phyloP scores from a whole-genome alignment of 306 rosid species.

The Vicia faba region DNA sequence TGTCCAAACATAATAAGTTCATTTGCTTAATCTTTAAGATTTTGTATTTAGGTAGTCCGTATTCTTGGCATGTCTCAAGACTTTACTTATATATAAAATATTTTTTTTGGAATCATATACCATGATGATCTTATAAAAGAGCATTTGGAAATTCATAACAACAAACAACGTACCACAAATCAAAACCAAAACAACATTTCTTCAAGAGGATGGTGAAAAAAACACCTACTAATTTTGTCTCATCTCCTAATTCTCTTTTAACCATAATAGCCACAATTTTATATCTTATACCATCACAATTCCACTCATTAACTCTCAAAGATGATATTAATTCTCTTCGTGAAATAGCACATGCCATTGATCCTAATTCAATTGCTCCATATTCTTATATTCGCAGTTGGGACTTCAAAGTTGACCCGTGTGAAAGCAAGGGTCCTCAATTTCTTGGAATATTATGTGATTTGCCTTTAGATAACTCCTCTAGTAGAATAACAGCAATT shows the following conservation, averaged over 20 bases:
- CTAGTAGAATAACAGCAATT: constrained; percentile 50
- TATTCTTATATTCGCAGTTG: constrained; percentile 45
- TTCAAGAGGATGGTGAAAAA: constrained; percentile 37
- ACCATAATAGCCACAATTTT: neutral
- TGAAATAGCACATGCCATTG: constrained; percentile 39
- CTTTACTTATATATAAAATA: constrained; percentile 3
- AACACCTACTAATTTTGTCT: constrained; percentile 9
- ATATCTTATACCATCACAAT: constrained; percentile 12
- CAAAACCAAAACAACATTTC: neutral
- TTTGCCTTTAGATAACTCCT: constrained; percentile 41
- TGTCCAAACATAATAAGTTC: constrained; percentile 38
- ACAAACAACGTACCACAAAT: constrained; percentile 9
- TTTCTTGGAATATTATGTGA: constrained; percentile 56
- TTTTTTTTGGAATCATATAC: constrained; percentile 10
- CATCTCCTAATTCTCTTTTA: constrained; percentile 28
- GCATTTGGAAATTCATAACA: constrained; percentile 36
- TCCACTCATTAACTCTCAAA: constrained; percentile 37
- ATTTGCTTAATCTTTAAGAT: constrained; percentile 32
- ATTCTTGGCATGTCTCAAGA: constrained; percentile 48
- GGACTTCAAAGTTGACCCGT: constrained; percentile 52
- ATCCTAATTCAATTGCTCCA: constrained; percentile 47
- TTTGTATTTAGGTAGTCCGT: constrained; percentile 31
- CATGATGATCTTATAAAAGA: constrained; percentile 37
- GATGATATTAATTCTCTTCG: constrained; percentile 41
- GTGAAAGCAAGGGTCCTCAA: constrained; percentile 41